Evolutionary conservation across 176 grass and related monocot species (phyloP), one percentile per base, ranked within the genome.

Genomic region (Rhynchospora pubera): DNA sequence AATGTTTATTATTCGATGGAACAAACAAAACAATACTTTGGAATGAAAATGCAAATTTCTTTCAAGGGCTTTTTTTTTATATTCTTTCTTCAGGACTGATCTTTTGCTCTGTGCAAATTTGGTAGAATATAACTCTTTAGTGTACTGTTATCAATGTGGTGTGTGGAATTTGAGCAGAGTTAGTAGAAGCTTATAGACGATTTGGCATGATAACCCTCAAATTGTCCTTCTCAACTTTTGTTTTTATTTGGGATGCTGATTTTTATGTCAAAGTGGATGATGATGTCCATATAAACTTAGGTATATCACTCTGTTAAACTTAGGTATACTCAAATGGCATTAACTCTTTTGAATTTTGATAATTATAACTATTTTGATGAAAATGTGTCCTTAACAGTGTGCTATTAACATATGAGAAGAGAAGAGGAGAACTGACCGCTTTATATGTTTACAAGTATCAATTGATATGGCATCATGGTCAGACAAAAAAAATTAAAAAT

Each of bases 221-320:
- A 86, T 92, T 82, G 85, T 97, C 85, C 80, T 97, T 97, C 61
- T 94, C 94, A 57, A 94, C 90, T 84, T 86, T 90, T 65, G 86
- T 92, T 76, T 83, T 86, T 34, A 90, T 90, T 53, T 94, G 94
- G 91, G 94, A 97, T 90, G 91, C 94, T 66, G 91, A 97, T 34
- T 97, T 97, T 80, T 94, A 94, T 89, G 91, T 97, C 85, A 97
- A 97, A 80, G 94, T 97, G 86, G 92, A 97, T 22, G 92, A 97
- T 72, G 95, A 97, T 92, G 90, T 94, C 62, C 92, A 94, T 75
- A 62, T 97, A 42, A 97, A 94, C 83, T 81, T 94, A 77, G 22
- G 77, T 23, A 57, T 10, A 34, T 1, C 32, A 1, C 3, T 34
- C 3, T 3, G 1, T 3, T 1, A 34, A 34, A 34, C 3, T 1